A percentile compares a stretch with the other conserved stretches of the same genome.
Conservation (phyloP, 179 eudicot genomes). For the Nepenthes alata region DNA sequence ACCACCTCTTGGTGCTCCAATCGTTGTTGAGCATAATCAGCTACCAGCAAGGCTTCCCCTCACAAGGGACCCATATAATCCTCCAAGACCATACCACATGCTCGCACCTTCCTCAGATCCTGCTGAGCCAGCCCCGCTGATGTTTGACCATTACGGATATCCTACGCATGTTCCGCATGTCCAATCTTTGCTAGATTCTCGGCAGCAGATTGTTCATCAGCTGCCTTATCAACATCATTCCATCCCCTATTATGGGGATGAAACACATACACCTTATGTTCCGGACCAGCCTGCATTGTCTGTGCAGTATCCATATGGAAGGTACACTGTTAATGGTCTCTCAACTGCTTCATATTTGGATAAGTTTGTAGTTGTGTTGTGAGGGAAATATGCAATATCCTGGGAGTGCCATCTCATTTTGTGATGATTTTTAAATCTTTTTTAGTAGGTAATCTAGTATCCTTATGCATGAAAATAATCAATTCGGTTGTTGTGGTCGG, state of each 20-base stretch:
- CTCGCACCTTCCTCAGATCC: too few species aligned
- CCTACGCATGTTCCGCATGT: not conserved
- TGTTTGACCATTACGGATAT: too few species aligned
- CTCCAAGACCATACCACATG: too few species aligned
- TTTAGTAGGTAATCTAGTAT: too few species aligned
- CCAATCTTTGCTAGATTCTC: not conserved
- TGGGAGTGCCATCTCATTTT: too few species aligned
- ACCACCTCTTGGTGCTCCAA: conserved; percentile 1
- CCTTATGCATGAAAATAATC: too few species aligned
- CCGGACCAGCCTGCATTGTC: not conserved
- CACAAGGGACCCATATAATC: not conserved
- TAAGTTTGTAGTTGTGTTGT: not conserved
- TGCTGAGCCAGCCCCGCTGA: too few species aligned
- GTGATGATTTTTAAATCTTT: too few species aligned
- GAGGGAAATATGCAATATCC: not conserved
- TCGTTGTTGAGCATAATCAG: not conserved
- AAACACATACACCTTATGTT: not conserved
- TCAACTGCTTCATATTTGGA: not conserved
- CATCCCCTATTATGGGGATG: not conserved
- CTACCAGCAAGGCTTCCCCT: not conserved
- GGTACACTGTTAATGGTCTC: not conserved
- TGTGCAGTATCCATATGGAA: not conserved
- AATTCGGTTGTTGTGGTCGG: too few species aligned
- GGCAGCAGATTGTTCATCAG: not conserved
- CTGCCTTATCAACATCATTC: not conserved